phyloP scores from a whole-genome alignment of 148 eudicot genomes.

The Camellia japonica region DNA sequence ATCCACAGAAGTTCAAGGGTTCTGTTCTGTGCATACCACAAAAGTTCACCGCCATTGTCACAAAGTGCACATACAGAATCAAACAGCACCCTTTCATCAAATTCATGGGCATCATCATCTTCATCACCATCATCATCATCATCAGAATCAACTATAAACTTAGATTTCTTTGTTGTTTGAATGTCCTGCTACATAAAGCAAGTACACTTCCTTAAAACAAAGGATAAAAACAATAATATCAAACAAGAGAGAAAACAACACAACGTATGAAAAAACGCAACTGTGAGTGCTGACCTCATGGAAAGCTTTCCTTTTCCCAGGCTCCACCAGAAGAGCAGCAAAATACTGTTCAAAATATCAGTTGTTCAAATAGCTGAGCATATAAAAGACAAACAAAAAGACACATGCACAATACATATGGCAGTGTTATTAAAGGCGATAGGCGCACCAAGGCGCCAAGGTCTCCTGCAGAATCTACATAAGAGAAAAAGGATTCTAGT shows the following conservation, averaged over 20 bases:
- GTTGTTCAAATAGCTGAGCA: not conserved
- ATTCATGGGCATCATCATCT: constrained; percentile 23
- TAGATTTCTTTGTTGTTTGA: constrained; percentile 15
- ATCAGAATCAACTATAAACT: constrained; percentile 28
- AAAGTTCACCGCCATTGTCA: constrained; percentile 80
- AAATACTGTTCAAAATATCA: constrained; percentile 41
- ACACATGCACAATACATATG: not conserved
- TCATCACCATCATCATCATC: constrained; percentile 29
- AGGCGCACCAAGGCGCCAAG: no score
- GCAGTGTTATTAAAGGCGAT: not conserved
- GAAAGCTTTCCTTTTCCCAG: constrained; percentile 30
- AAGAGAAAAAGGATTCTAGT: not conserved
- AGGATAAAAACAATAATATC: not conserved
- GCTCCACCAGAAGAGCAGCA: constrained; percentile 38
- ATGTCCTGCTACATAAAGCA: constrained; percentile 22
- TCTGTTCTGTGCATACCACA: constrained; percentile 41
- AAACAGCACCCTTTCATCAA: constrained; percentile 30
- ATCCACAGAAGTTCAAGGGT: not conserved
- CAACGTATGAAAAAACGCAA: not conserved
- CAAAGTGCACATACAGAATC: constrained; percentile 75
- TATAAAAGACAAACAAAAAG: not conserved
- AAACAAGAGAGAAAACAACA: constrained; percentile 2
- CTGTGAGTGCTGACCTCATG: constrained; percentile 34
- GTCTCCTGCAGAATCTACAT: no score
- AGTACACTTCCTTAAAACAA: not conserved